Percentiles rank a stretch among this genome's conserved stretches.
These are phyloP conservation scores for Orbilia oligospora DNA, from an alignment of 2,329 filamentous ascomycete genomes.

Conservation along the genomic window DNA sequence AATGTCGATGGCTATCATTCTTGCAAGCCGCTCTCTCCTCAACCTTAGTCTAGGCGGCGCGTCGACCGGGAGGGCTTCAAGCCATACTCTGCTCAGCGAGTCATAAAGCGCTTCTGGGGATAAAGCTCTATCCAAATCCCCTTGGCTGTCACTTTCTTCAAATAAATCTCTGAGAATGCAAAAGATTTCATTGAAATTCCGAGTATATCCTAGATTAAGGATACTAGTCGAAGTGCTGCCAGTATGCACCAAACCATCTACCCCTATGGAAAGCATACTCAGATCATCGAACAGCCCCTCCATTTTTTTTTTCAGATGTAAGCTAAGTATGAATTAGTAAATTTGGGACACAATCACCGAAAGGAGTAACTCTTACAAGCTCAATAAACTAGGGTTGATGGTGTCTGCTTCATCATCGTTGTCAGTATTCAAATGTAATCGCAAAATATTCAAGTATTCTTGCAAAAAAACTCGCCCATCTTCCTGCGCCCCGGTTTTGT, in stretches of 20 bases:
- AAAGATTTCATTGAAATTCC: background rate
- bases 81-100: slow-evolving; percentile 37
- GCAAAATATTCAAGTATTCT: slow-evolving; percentile 27
- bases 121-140: no score
- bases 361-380: slow-evolving; percentile 22
- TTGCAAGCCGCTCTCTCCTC: slow-evolving; percentile 50
- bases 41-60: slow-evolving; percentile 40
- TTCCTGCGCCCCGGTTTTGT: slow-evolving; percentile 16
- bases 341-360: background rate
- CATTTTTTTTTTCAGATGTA: slow-evolving; percentile 16
- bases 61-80: slow-evolving; percentile 27
- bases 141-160: background rate
- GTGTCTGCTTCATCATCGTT: background rate
- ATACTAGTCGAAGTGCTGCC: slow-evolving; percentile 1
- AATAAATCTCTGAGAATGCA: background rate
- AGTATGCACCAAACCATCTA: background rate
- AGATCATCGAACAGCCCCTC: slow-evolving; percentile 47
- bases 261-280: slow-evolving; percentile 8
- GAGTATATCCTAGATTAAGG: slow-evolving; percentile 6
- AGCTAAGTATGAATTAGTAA: slow-evolving; percentile 17
- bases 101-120: slow-evolving; percentile 32
- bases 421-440: background rate
- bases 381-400: background rate
- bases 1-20: slow-evolving; percentile 46
- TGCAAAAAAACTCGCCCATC: slow-evolving; percentile 9